Evolutionary conservation across 2,329 filamentous ascomycete genomes (phyloP), one percentile per base, ranked within the genome.

Genomic region (Aspergillus uvarum): DNA sequence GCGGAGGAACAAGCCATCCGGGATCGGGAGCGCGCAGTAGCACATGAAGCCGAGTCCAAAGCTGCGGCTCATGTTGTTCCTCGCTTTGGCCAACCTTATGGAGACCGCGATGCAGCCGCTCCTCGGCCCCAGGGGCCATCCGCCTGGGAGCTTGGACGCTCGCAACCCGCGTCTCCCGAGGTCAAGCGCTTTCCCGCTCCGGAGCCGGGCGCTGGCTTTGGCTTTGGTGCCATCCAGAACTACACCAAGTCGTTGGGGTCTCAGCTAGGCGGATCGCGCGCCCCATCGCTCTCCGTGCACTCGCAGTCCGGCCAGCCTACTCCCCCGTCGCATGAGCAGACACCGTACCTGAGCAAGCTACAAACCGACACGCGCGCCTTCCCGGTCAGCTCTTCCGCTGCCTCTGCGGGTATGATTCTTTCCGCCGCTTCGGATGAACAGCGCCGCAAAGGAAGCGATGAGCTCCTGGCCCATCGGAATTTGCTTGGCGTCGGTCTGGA

Each of bases 401-500:
- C 69, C 11, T 68, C 72, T 8, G 62, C 69, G 5, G 67, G 70
- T 2, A 64, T 72, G 42, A 64, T 64, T 22, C 61, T 70, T 10
- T 59, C 65, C 24, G 62, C 71, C 10, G 63, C 69, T 8, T 65
- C 71, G 10, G 78, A 79, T 24, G 76, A 78, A 16, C 73, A 74
- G 55, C 72, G 71, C n/a, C 74, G 78, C 16, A 79, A 79, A 62
- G 76, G 75, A 58, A 82, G 78, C 68, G 85, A 86, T 53, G 81
- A 85, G 32, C 81, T 85, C 47, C 82, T 85, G 42, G 82, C 84
- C 55, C 84, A 84, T 51, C 87, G 90, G 62, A 87, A 85, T 42
- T 81, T 96, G 48, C 80, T 96, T n/a, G 88, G 87, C 3, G 83
- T 96, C 11, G 82, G 84, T 48, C 77, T 81, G 14, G 91, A 96